phyloP scores from a whole-genome alignment of 2,329 filamentous ascomycete genomes.

The Ceratocystis eucalypticola region DNA sequence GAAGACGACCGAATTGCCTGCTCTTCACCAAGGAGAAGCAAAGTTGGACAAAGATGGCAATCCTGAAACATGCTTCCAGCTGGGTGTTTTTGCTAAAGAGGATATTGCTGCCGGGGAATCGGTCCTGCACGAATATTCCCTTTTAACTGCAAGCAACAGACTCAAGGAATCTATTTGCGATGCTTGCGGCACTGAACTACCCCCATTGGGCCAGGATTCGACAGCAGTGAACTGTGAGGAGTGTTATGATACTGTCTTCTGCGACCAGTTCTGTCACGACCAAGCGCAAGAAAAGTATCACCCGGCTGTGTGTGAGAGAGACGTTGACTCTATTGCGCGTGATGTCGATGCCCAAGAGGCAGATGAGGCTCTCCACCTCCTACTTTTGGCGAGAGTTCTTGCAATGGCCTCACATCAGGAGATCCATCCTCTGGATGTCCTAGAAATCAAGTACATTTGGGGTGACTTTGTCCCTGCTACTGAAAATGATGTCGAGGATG shows the following conservation, averaged over 20 bases:
- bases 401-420: constrained; percentile 51
- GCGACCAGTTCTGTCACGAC: constrained; percentile 44
- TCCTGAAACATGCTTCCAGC: constrained; percentile 53
- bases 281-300: constrained; percentile 48
- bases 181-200: constrained; percentile 62
- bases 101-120: constrained; percentile 64
- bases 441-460: constrained; percentile 55
- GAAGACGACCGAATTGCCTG: constrained; percentile 59
- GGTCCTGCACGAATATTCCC: constrained; percentile 68
- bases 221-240: constrained; percentile 40
- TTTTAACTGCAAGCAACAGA: constrained; percentile 79
- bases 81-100: constrained; percentile 79
- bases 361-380: constrained; percentile 47
- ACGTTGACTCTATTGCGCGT: constrained; percentile 51
- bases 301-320: constrained; percentile 51
- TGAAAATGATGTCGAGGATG: constrained; percentile 28
- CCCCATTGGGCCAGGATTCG: constrained; percentile 20
- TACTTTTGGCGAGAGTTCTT: constrained; percentile 47
- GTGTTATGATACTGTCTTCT: constrained; percentile 54
- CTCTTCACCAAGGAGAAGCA: constrained; percentile 45
- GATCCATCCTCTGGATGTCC: constrained; percentile 48
- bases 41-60: constrained; percentile 34
- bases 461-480: constrained; percentile 47
- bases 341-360: constrained; percentile 47
- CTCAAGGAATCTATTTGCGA: constrained; percentile 80